A percentile compares a stretch with the other conserved stretches of the same genome.
These are phyloP conservation scores for Suillus subaureus DNA, from an alignment of 768 basidiomycete species.

Conservation along the genomic window DNA sequence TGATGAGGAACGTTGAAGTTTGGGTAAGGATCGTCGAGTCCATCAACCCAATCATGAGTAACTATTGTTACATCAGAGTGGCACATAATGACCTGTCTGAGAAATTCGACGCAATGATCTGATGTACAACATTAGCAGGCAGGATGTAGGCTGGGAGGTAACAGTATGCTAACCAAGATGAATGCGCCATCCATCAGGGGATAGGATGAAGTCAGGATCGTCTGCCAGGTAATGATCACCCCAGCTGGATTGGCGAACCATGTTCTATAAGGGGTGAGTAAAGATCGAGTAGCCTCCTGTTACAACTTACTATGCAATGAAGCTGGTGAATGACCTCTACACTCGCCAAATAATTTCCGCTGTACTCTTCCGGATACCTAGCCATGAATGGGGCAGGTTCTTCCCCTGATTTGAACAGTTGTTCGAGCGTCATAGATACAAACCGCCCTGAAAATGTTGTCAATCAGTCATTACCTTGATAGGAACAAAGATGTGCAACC, in stretches of 20 bases:
- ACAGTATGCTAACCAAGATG: constrained; percentile 11
- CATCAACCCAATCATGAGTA: constrained; percentile 13
- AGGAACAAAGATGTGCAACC: not conserved
- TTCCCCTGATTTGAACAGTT: not conserved
- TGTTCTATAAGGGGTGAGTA: constrained; percentile 6
- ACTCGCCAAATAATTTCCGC: constrained; percentile 12
- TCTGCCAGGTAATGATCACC: constrained; percentile 8
- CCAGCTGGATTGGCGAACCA: constrained; percentile 13
- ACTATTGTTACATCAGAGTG: constrained; percentile 13
- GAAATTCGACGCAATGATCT: constrained; percentile 14
- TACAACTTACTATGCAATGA: constrained; percentile 13
- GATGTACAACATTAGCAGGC: not conserved
- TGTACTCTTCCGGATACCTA: constrained; percentile 9
- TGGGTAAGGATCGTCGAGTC: not conserved
- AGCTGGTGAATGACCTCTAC: constrained; percentile 15
- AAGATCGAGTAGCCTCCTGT: not conserved
- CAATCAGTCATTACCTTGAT: not conserved
- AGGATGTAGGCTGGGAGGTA: not conserved
- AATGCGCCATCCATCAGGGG: not conserved
- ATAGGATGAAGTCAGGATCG: constrained; percentile 2
- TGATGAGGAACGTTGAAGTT: not conserved
- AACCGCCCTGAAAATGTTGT: not conserved
- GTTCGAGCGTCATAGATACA: not conserved
- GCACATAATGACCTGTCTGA: constrained; percentile 16
- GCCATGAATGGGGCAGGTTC: not conserved